These are phyloP conservation scores for Linnemannia elongata DNA, from an alignment of 192 early-diverging fungal genomes.

Conservation along the genomic window DNA sequence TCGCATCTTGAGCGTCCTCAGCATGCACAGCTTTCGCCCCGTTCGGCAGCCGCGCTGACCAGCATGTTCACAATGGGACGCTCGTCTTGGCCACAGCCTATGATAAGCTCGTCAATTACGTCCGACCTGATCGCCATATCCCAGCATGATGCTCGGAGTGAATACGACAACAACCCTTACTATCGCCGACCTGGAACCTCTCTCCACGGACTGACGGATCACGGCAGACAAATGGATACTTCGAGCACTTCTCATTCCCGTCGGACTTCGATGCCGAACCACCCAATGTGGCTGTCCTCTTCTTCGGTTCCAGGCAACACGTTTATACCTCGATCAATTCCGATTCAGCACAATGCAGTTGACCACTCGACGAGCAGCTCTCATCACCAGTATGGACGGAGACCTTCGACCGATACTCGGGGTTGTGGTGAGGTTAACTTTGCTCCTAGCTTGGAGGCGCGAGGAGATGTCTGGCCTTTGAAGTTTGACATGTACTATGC, in stretches of 20 bases:
- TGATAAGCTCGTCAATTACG: conserved; percentile 26
- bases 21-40: conserved; percentile 42
- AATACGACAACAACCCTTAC: conserved; percentile 47
- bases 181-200: conserved; percentile 21
- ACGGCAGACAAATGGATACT: neutral
- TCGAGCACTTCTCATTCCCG: neutral
- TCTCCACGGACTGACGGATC: neutral
- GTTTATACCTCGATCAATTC: conserved; percentile 9
- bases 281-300: neutral
- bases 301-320: neutral
- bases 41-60: conserved; percentile 36
- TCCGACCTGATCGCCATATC: conserved; percentile 16
- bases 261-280: neutral
- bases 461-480: conserved; percentile 43
- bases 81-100: conserved; percentile 17
- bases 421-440: conserved; percentile 21
- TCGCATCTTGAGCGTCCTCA: conserved; percentile 33
- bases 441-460: neutral
- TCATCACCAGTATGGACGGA: neutral
- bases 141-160: conserved; percentile 11
- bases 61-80: conserved; percentile 6
- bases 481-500: conserved; percentile 53
- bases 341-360: conserved; percentile 9
- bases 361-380: neutral
- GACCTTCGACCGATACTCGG: neutral